Conservation (phyloP, 75 land plant genomes). For the Gnetum montanum region DNA sequence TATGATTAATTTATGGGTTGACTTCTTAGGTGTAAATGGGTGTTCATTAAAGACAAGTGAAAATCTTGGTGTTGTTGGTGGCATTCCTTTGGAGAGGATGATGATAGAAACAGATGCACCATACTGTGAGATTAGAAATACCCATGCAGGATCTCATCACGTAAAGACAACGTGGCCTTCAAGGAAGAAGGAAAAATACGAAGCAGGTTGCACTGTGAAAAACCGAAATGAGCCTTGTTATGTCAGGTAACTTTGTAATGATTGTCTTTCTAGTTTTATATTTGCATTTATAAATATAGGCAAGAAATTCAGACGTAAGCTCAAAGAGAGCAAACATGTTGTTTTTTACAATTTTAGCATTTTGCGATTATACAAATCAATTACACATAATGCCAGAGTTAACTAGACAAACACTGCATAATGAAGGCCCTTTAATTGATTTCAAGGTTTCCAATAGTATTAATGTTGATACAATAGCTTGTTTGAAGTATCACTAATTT, state of each 20-base stretch:
- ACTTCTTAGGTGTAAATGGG: constrained; percentile 76
- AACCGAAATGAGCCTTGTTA: constrained; percentile 93
- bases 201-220: constrained; percentile 59
- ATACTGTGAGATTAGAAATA: constrained; percentile 85
- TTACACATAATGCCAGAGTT: no score
- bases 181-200: constrained; percentile 96
- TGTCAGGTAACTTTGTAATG: constrained; percentile 63
- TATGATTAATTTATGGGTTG: background rate
- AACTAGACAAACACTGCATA: no score
- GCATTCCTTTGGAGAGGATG: constrained; percentile 77
- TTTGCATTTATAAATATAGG: background rate
- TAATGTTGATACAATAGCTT: no score
- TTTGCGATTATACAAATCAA: no score
- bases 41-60: constrained; percentile 92
- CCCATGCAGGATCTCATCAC: constrained; percentile 86
- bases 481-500: no score
- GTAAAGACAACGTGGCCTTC: constrained; percentile 77
- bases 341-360: no score
- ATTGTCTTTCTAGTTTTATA: no score
- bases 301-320: no score
- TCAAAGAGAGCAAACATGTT: no score
- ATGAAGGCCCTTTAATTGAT: no score
- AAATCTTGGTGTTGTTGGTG: constrained; percentile 69
- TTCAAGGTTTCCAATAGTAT: no score
- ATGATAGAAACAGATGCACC: constrained; percentile 99